Evolutionary conservation across 371 early-diverging fungal species (phyloP).

Genomic region (Mucor mucedo): DNA sequence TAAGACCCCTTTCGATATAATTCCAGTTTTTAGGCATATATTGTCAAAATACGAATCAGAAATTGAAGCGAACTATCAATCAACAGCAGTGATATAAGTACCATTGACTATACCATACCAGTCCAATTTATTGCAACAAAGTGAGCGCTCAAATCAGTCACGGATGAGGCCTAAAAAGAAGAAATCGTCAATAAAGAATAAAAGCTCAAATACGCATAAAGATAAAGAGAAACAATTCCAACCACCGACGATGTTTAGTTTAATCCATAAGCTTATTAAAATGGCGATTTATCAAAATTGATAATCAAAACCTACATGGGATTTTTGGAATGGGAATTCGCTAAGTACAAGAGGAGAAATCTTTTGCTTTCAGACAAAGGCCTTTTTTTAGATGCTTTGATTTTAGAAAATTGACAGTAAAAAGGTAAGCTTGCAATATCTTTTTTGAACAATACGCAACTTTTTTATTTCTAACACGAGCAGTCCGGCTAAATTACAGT

Average conservation of each 20-base stretch:
- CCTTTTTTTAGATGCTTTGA: not conserved
- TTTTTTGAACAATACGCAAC: not conserved
- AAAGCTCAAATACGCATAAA: not conserved
- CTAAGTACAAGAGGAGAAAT: not conserved
- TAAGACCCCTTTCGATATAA: no score
- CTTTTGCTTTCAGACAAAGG: not conserved
- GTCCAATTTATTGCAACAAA: no score
- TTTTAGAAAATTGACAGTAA: not conserved
- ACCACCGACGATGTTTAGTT: not conserved
- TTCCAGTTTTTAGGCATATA: no score
- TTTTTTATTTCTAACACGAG: not conserved
- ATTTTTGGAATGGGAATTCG: not conserved
- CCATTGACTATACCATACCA: no score
- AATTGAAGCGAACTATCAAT: no score
- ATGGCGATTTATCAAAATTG: no score
- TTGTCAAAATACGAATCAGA: no score
- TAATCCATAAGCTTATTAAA: not conserved
- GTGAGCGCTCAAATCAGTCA: no score
- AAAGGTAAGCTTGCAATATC: not conserved
- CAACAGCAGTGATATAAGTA: no score
- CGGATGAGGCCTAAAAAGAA: no score
- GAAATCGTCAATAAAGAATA: not conserved
- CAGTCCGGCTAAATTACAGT: not conserved
- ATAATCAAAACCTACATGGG: not conserved
- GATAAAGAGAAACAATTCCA: not conserved